phyloP scores from a whole-genome alignment of 345 rosid genomes.

The Physaria fendleri region DNA sequence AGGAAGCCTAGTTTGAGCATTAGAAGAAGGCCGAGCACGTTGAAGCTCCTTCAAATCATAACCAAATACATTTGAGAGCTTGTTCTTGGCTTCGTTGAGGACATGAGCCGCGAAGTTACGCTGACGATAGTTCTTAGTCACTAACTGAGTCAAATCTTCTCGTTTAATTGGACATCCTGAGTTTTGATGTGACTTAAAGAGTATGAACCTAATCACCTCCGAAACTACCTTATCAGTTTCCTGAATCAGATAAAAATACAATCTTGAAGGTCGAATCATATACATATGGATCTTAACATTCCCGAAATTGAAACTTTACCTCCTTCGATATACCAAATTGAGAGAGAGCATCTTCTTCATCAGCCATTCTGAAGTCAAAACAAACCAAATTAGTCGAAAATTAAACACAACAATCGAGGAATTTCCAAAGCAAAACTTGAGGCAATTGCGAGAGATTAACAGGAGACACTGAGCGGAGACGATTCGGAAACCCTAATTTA shows the following conservation, averaged over 20 bases:
- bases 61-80: slow-evolving; percentile 61
- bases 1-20: slow-evolving; percentile 44
- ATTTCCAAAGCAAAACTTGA: too few relatives aligned
- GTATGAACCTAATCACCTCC: slow-evolving; percentile 71
- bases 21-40: slow-evolving; percentile 49
- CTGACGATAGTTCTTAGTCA: slow-evolving; percentile 64
- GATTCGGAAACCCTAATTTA: neutral
- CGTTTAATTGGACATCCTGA: slow-evolving; percentile 82
- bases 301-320: slow-evolving; percentile 26
- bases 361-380: slow-evolving; percentile 40
- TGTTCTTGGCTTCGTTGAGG: slow-evolving; percentile 61
- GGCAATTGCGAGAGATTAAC: neutral
- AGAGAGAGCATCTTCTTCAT: slow-evolving; percentile 36
- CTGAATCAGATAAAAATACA: neutral
- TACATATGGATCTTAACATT: neutral
- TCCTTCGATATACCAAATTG: slow-evolving; percentile 68
- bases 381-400: neutral
- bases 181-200: slow-evolving; percentile 72
- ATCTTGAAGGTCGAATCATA: neutral
- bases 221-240: slow-evolving; percentile 91
- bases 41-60: slow-evolving; percentile 80
- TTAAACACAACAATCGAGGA: neutral
- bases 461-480: neutral
- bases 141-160: slow-evolving; percentile 81
- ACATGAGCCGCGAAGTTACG: slow-evolving; percentile 57